These are phyloP conservation scores for Teratosphaeria destructans DNA, from an alignment of 2,329 filamentous ascomycete genomes.

Conservation along the genomic window DNA sequence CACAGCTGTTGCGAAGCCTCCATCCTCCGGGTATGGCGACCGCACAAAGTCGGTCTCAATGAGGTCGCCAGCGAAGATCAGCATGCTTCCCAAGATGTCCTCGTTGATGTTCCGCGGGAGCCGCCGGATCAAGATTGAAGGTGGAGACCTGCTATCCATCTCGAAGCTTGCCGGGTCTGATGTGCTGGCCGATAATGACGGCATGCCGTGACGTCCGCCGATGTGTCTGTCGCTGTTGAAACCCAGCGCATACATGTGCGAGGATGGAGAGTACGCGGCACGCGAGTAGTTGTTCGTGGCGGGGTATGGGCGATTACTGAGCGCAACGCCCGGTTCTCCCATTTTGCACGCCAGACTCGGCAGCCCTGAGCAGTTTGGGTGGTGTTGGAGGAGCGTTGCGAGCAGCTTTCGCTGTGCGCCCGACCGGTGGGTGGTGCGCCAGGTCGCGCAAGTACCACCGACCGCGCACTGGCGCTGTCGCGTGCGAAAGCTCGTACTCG, in stretches of 20 bases:
- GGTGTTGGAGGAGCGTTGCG: background rate
- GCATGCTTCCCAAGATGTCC: conserved; percentile 51
- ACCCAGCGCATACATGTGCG: background rate
- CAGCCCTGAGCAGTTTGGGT: background rate
- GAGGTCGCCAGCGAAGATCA: conserved; percentile 55
- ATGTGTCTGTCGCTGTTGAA: background rate
- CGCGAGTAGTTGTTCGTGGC: background rate
- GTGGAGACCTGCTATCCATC: conserved; percentile 11
- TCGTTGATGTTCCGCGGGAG: conserved; percentile 48
- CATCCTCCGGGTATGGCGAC: conserved; percentile 45
- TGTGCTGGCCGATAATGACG: conserved; percentile 12
- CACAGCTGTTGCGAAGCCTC: conserved; percentile 46
- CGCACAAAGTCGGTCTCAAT: conserved; percentile 48
- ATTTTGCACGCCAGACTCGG: background rate
- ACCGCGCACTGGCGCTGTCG: background rate
- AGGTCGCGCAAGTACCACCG: background rate
- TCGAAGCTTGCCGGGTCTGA: conserved; percentile 15
- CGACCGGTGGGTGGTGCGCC: background rate
- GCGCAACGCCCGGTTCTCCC: background rate
- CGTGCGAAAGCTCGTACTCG: background rate
- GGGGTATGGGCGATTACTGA: background rate
- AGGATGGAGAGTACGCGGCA: background rate
- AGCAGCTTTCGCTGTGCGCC: background rate
- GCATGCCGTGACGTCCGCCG: conserved; percentile 14
- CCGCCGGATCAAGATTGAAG: conserved; percentile 47